Evolutionary conservation across 1,284 basidiomycete species (phyloP).

Genomic region (Ustilago nuda): DNA sequence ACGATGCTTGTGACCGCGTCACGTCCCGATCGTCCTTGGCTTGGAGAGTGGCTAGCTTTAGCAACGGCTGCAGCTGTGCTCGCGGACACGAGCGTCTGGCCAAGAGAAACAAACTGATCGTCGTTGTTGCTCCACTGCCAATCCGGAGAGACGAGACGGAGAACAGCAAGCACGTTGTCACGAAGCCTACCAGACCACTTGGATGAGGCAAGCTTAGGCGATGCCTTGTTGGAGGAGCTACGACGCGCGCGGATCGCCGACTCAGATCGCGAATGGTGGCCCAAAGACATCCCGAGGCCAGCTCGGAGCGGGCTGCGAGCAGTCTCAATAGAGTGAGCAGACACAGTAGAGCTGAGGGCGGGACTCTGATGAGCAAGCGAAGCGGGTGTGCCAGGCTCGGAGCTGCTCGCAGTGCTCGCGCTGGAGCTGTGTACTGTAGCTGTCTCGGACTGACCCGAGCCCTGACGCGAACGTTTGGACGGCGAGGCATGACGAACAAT

Average conservation of each 20-base stretch:
- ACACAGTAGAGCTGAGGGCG: conserved; percentile 33
- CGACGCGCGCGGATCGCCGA: conserved; percentile 27
- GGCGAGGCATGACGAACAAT: conserved; percentile 15
- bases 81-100: conserved; percentile 23
- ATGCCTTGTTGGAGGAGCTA: conserved; percentile 40
- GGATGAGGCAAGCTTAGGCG: conserved; percentile 25
- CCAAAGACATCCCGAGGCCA: conserved; percentile 34
- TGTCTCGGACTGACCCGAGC: conserved; percentile 31
- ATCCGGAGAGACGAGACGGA: conserved; percentile 52
- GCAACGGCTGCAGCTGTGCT: conserved; percentile 12
- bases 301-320: conserved; percentile 26
- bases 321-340: conserved; percentile 33
- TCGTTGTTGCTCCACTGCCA: conserved; percentile 61
- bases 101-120: conserved; percentile 49
- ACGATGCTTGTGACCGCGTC: conserved; percentile 33
- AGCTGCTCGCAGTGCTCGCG: conserved; percentile 55
- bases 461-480: conserved; percentile 34
- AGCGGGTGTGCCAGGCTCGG: conserved; percentile 61
- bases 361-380: conserved; percentile 36
- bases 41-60: conserved; percentile 26
- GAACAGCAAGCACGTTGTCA: conserved; percentile 47
- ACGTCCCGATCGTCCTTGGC: conserved; percentile 26
- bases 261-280: conserved; percentile 46
- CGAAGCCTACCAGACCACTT: conserved; percentile 46
- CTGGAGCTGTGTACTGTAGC: conserved; percentile 44